Conservation (phyloP, 2,329 filamentous ascomycete genomes). For the Calonectria fujianensis region DNA sequence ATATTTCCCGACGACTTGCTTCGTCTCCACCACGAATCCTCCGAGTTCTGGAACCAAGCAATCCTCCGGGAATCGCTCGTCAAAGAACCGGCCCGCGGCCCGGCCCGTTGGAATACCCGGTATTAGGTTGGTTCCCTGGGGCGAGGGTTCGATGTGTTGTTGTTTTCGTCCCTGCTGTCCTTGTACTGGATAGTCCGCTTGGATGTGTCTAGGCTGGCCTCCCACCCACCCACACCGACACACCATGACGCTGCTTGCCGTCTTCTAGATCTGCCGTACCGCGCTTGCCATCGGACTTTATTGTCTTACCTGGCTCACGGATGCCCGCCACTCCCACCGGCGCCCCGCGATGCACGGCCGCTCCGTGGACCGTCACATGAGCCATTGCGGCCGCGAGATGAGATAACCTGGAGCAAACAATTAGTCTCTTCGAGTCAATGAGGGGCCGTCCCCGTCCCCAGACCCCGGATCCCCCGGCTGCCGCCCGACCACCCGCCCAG, state of each 20-base stretch:
- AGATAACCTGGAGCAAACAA: constrained; percentile 45
- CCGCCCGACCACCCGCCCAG: constrained; percentile 47
- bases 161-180: constrained; percentile 1
- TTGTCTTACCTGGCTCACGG: constrained; percentile 38
- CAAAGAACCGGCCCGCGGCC: constrained; percentile 50
- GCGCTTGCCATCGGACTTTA: constrained; percentile 35
- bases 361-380: constrained; percentile 53
- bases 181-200: background rate
- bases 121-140: constrained; percentile 41
- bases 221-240: constrained; percentile 50
- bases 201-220: constrained; percentile 14
- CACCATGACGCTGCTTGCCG: constrained; percentile 31
- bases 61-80: constrained; percentile 28
- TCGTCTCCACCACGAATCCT: constrained; percentile 45
- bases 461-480: constrained; percentile 48
- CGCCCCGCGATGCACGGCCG: constrained; percentile 47
- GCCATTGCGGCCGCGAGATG: constrained; percentile 50
- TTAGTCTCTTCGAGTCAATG: constrained; percentile 34
- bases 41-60: constrained; percentile 39
- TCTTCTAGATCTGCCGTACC: constrained; percentile 38
- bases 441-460: constrained; percentile 43
- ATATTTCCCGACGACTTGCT: constrained; percentile 18
- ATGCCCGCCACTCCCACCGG: constrained; percentile 37
- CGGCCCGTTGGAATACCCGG: constrained; percentile 54
- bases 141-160: constrained; percentile 19